phyloP scores from a whole-genome alignment of 2,329 filamentous ascomycete species.

The Graphilbum sp. region DNA sequence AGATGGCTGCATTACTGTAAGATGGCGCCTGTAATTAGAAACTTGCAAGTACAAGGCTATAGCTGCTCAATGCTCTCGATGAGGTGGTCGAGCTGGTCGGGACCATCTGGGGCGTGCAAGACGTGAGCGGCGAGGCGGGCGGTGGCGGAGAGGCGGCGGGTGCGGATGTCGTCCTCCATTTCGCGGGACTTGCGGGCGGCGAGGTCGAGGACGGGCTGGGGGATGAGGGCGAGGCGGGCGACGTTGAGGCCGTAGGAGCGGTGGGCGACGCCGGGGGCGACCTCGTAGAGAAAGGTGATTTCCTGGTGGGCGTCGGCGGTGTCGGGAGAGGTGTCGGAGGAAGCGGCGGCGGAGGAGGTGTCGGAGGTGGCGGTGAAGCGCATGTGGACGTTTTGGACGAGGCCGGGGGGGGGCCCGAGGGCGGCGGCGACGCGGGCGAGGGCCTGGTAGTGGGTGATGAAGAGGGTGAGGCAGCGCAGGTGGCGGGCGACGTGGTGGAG shows the following conservation, averaged over 20 bases:
- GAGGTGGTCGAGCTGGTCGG: constrained; percentile 33
- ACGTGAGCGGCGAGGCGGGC: constrained; percentile 25
- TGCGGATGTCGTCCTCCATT: constrained; percentile 57
- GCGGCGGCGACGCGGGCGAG: constrained; percentile 54
- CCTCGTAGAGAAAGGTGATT: constrained; percentile 89
- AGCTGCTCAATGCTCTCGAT: constrained; percentile 43
- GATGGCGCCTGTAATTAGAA: no score
- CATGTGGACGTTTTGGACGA: constrained; percentile 87
- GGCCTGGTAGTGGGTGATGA: constrained; percentile 96
- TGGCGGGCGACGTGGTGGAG: constrained; percentile 68
- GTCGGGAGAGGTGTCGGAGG: no score
- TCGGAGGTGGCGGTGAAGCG: constrained; percentile 40
- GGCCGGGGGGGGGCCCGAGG: constrained; percentile 32
- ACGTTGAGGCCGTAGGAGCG: constrained; percentile 91
- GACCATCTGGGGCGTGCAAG: constrained; percentile 14
- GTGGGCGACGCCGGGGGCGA: constrained; percentile 81
- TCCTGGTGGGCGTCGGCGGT: constrained; percentile 41
- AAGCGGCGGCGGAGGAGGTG: constrained; percentile 7
- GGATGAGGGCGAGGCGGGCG: constrained; percentile 68
- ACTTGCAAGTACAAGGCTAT: constrained; percentile 14
- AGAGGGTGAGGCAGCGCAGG: constrained; percentile 64
- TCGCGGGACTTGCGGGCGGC: constrained; percentile 66
- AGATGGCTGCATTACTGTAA: no score
- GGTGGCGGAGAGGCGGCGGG: constrained; percentile 40
- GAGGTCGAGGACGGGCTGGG: constrained; percentile 57